Evolutionary conservation across 192 early-diverging fungal species (phyloP), one percentile per base, ranked within the genome.

Genomic region (Linnemannia schmuckeri): DNA sequence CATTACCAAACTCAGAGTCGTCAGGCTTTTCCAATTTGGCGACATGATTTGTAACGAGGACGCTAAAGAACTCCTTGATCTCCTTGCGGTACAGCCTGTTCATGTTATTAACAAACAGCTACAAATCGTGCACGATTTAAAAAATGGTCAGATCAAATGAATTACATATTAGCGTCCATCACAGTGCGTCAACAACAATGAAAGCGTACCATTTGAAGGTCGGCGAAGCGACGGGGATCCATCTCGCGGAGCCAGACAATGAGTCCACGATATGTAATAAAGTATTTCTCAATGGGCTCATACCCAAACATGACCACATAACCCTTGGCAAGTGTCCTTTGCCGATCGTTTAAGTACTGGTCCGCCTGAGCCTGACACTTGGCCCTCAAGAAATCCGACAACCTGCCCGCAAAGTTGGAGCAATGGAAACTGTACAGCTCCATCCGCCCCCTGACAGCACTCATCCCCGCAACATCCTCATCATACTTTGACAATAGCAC

Each of bases 211-310:
- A 91, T 93, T 70, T 95, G 95, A 8, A 96, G 79, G 75, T 96
- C 96, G 72, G 92, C 92, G 83, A 95, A 93, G 13, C 75, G 79
- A 38, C 91, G 88, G 37, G 95, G 89, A 49, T 95, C 94, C 82
- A 96, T 92, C 71, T 96, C 93, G 75, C 93, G 92, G 72, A 95
- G 89, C 96, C 96, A 96, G 24, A 94, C 75, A 47, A 92, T 91
- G 49, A 96, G 85, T 3, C 94, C 94, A 18, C 91, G 93, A 69
- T 94, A 96, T 74, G 90, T 91, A 63, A 93, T 89, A 71, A 96
- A 84, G 46, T 88, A 82, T 73, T 93, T 92, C 83, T 94, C 94
- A 22, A 95, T 91, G 1, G 89, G 77, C 30, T 94, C 93, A 30
- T 94, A 95, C 20, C 85, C 82, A 72, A 91, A 83, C 17, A 89